These are phyloP conservation scores for Malassezia furfur DNA, from an alignment of 1,284 basidiomycete genomes.

Conservation along the genomic window DNA sequence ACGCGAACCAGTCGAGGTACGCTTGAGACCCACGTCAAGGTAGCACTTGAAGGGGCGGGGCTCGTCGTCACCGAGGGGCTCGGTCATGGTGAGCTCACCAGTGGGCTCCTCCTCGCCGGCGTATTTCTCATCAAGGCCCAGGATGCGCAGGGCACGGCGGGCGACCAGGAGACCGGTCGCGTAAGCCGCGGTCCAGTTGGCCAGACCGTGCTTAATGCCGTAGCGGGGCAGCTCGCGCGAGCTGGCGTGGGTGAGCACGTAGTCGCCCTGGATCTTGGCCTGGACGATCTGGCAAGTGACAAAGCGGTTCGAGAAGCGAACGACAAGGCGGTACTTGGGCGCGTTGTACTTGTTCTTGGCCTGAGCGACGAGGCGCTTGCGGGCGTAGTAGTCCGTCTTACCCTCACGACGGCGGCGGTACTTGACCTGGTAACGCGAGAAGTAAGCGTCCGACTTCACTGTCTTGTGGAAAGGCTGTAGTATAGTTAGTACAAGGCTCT, in stretches of 20 bases:
- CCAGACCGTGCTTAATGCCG: conserved; percentile 95
- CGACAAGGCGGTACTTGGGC: conserved; percentile 95
- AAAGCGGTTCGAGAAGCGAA: conserved; percentile 61
- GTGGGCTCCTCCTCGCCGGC: conserved; percentile 88
- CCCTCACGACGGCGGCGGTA: conserved; percentile 71
- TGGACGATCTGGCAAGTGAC: conserved; percentile 66
- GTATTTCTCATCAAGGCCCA: conserved; percentile 97
- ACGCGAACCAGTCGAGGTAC: conserved; percentile 94
- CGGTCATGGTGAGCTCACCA: conserved; percentile 71
- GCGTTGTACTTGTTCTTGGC: conserved; percentile 99
- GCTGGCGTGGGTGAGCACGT: conserved; percentile 61
- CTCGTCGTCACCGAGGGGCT: conserved; percentile 80
- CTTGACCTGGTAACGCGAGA: conserved; percentile 67
- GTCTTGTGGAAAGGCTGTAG: conserved; percentile 53
- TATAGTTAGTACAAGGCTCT: conserved; percentile 1
- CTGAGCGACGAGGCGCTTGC: conserved; percentile 89
- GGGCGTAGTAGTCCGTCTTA: conserved; percentile 98
- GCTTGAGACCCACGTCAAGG: conserved; percentile 96
- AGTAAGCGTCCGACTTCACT: conserved; percentile 67
- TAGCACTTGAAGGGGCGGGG: conserved; percentile 97
- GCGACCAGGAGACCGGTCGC: conserved; percentile 93
- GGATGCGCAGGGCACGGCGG: conserved; percentile 86
- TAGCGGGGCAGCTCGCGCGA: conserved; percentile 89
- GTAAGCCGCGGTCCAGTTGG: conserved; percentile 98
- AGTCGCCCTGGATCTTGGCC: conserved; percentile 93